These are phyloP conservation scores for Viola pubescens DNA, from an alignment of 441 rosid species.

Conservation along the genomic window DNA sequence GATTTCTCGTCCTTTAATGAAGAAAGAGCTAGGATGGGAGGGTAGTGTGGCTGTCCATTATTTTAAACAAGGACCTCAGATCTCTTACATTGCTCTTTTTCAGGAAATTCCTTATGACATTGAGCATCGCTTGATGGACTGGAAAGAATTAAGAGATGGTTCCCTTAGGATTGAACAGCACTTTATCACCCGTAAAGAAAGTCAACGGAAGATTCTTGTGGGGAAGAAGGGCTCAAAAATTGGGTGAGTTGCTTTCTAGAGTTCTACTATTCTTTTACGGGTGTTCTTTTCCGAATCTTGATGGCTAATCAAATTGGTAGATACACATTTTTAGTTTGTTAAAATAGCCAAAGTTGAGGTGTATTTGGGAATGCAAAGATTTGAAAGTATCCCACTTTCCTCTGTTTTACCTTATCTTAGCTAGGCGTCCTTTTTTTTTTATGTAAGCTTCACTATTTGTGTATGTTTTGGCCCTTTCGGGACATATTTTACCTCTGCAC, in stretches of 20 bases:
- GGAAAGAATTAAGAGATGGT: constrained; percentile 82
- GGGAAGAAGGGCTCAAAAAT: constrained; percentile 83
- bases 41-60: not conserved
- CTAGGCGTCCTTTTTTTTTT: too few relatives aligned
- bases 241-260: constrained; percentile 39
- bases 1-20: not conserved
- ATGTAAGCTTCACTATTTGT: too few relatives aligned
- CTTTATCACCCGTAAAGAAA: constrained; percentile 54
- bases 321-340: not conserved
- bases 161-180: constrained; percentile 91
- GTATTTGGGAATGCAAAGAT: too few relatives aligned
- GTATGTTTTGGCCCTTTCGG: too few relatives aligned
- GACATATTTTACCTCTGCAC: too few relatives aligned
- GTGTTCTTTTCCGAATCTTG: not conserved
- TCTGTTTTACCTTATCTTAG: too few relatives aligned
- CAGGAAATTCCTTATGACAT: constrained; percentile 87
- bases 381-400: too few relatives aligned
- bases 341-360: not conserved
- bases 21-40: not conserved
- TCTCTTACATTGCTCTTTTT: constrained; percentile 1
- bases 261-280: constrained; percentile 1
- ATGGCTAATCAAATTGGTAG: not conserved
- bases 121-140: constrained; percentile 79
- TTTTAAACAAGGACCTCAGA: too few relatives aligned
- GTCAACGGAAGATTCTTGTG: constrained; percentile 89